Conservation (phyloP, 1,284 basidiomycete species). For the Chalciporus sp. region DNA sequence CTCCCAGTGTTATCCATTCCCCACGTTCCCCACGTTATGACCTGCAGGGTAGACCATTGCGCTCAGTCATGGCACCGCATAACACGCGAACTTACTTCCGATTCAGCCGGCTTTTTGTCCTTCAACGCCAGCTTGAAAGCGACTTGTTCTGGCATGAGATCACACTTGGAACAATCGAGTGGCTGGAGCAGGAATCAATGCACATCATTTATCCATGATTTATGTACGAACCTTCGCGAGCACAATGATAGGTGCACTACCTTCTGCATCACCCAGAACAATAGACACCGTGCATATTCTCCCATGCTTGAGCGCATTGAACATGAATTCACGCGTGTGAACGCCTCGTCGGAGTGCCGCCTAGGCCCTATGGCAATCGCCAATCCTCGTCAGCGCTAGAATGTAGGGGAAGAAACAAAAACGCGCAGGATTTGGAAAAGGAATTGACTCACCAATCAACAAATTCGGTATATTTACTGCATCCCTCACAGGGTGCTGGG, state of each 20-base stretch:
- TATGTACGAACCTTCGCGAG: too few species aligned
- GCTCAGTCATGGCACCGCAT: too few species aligned
- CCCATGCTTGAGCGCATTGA: conserved; percentile 20
- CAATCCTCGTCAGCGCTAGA: background rate
- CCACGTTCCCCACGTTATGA: conserved; percentile 14
- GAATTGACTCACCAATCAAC: conserved; percentile 20
- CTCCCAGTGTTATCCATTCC: conserved; percentile 19
- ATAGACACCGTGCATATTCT: conserved; percentile 25
- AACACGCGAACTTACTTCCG: too few species aligned
- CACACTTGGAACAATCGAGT: background rate
- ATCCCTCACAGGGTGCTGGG: conserved; percentile 10
- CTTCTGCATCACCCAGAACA: conserved; percentile 23
- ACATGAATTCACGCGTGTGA: conserved; percentile 23
- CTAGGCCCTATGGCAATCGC: conserved; percentile 20
- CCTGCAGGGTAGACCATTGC: background rate
- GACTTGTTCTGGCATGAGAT: too few species aligned
- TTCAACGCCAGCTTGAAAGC: too few species aligned
- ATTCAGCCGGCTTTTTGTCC: too few species aligned
- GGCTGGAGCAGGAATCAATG: too few species aligned
- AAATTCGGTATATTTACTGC: conserved; percentile 23
- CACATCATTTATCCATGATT: too few species aligned
- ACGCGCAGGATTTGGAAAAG: background rate
- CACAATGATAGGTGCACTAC: conserved; percentile 19
- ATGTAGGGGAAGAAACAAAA: too few species aligned
- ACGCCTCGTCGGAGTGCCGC: conserved; percentile 21